Evolutionary conservation across 75 land plant genomes (phyloP), one percentile per base, ranked within the genome.

Genomic region (Cunninghamia lanceolata): DNA sequence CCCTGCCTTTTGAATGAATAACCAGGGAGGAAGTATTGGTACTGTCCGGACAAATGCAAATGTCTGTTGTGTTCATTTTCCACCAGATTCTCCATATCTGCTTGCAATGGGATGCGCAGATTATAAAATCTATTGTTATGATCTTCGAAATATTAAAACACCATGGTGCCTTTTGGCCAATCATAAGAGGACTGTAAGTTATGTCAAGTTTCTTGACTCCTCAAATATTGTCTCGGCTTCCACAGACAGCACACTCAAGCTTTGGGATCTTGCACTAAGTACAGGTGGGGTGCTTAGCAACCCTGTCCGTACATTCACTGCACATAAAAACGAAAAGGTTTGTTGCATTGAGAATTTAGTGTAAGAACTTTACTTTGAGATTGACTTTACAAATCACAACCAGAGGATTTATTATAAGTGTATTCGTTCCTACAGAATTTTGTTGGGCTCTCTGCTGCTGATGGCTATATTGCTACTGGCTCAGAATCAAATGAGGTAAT

Each of bases 381-480:
- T 56, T 19, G 28, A n/a, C 36, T 52, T 52, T 84, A 56, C 25
- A 10, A 36, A 15, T 84, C 11, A 46, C 13, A 9, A 42, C 7
- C 25, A 25, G 32, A 40, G 43, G 43, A 40, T 21, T 38, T 21
- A 17, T 47, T 68, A 10, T 34, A 11, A 83, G n/a, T 35, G 8
- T 52, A 13, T 30, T 28, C 35, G 73, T 36, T 43, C 43, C 28
- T 30, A 52, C 91, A 91, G 92, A 91, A 89, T 59, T 91, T 89
- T 78, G 88, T 91, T 83, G 92, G 92, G 43, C 87, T 91, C 19
- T 89, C 92, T 54, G 86, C 86, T 84, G 85, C 88, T 34, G 92
- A 86, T 76, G 92, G 92, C 39, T 91, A 91, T 84, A 91, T 91
- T 63, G 92, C 92, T 47, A 89, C 91, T 84, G 92, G 92, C 17